Evolutionary conservation across 805 yeast genomes (phyloP).

Genomic region (Cephaloascus fragrans): DNA sequence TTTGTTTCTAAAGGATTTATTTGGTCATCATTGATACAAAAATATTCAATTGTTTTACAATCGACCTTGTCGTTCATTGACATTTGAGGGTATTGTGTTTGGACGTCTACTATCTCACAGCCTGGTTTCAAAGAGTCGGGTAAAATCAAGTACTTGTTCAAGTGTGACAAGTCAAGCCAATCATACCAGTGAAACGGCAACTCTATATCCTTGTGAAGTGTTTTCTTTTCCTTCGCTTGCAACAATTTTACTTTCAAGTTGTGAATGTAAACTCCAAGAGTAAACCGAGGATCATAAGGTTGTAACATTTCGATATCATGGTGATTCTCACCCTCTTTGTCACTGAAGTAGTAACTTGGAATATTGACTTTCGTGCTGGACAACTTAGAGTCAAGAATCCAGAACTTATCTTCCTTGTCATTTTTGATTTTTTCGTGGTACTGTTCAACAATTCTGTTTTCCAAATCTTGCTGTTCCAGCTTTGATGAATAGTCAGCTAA

Average conservation of each 20-base stretch:
- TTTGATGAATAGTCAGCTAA: background rate
- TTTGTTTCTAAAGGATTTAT: background rate
- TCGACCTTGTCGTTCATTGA: background rate
- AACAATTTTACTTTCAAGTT: background rate
- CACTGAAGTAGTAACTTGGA: background rate
- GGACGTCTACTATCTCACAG: background rate
- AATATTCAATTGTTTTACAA: background rate
- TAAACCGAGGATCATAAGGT: background rate
- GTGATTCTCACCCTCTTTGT: too few relatives aligned
- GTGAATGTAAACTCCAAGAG: background rate
- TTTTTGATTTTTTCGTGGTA: background rate
- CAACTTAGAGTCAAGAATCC: background rate
- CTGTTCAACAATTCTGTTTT: background rate
- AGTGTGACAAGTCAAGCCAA: slow-evolving; percentile 1
- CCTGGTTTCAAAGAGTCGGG: background rate
- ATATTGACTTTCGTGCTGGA: background rate
- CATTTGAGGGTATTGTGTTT: background rate
- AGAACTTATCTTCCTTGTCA: slow-evolving; percentile 1
- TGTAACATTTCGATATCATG: background rate
- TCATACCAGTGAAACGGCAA: background rate
- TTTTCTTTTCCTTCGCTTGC: background rate
- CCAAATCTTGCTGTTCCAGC: background rate
- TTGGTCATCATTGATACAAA: background rate
- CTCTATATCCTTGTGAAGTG: background rate
- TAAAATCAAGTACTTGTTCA: background rate